A percentile compares a stretch with the other conserved stretches of the same genome.
phyloP scores from a whole-genome alignment of 2,329 filamentous ascomycete genomes.

The Fusarium clavum region DNA sequence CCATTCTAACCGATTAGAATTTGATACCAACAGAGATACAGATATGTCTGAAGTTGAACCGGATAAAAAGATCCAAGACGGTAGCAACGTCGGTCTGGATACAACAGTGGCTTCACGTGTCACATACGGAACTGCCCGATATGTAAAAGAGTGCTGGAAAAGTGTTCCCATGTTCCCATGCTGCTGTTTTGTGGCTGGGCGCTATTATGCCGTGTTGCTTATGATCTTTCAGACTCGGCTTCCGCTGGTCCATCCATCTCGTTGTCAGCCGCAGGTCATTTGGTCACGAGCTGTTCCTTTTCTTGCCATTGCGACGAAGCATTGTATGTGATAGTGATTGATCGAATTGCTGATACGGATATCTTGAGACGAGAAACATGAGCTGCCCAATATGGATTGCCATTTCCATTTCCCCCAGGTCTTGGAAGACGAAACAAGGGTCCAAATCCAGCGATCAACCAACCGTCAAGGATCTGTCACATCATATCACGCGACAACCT shows the following conservation, averaged over 20 bases:
- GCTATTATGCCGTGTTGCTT: constrained; percentile 10
- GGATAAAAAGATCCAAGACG: constrained; percentile 10
- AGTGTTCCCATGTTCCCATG: constrained; percentile 26
- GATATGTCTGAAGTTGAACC: constrained; percentile 27
- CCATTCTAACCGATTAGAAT: constrained; percentile 17
- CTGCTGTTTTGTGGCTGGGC: constrained; percentile 17
- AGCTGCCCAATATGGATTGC: constrained; percentile 36
- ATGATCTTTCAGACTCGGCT: constrained; percentile 10
- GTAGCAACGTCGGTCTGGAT: constrained; percentile 1
- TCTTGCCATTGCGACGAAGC: background rate
- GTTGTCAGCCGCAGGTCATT: background rate
- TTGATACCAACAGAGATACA: constrained; percentile 11
- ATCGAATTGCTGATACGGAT: constrained; percentile 31
- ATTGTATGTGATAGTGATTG: background rate
- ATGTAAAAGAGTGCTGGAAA: constrained; percentile 19
- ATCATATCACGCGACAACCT: constrained; percentile 44
- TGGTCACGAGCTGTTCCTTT: background rate
- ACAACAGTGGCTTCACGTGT: constrained; percentile 23
- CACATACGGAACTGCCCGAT: constrained; percentile 26
- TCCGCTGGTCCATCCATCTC: constrained; percentile 6
- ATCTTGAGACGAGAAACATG: constrained; percentile 20
- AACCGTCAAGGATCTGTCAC: constrained; percentile 13
- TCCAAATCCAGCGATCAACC: constrained; percentile 24
- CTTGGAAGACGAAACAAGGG: constrained; percentile 33
- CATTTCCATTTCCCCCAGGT: constrained; percentile 37